Conservation (phyloP, 345 rosid genomes). For the Eucalyptus cloeziana region DNA sequence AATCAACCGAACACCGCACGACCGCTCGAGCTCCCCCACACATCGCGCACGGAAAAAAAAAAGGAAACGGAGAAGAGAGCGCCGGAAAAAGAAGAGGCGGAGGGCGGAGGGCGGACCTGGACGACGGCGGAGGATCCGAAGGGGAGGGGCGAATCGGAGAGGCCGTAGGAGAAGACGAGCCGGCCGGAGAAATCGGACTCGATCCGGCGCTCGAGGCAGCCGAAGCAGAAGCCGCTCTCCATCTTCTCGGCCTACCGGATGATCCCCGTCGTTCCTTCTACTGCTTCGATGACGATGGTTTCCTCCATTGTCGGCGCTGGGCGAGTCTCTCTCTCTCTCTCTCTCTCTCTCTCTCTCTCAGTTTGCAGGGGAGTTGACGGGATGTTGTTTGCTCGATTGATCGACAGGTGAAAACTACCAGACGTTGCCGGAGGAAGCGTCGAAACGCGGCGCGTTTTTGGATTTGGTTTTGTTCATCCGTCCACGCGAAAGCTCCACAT, state of each 20-base stretch:
- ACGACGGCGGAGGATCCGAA: slow-evolving; percentile 69
- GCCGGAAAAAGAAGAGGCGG: not conserved
- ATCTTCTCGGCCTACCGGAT: not conserved
- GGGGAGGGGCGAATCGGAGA: slow-evolving; percentile 65
- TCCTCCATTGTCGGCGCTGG: not conserved
- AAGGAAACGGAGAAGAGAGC: not conserved
- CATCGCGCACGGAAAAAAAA: not conserved
- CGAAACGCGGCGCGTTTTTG: not conserved
- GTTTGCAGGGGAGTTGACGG: not conserved
- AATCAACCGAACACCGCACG: not conserved
- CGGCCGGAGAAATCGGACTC: slow-evolving; percentile 56
- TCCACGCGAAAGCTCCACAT: not conserved
- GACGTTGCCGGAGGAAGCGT: not conserved
- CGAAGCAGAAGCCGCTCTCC: slow-evolving; percentile 25
- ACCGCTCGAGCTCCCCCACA: not conserved
- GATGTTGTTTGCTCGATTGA: not conserved
- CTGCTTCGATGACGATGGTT: not conserved
- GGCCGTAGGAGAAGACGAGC: slow-evolving; percentile 46
- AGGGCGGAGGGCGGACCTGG: slow-evolving; percentile 17
- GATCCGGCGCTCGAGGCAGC: slow-evolving; percentile 65
- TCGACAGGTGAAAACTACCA: not conserved
- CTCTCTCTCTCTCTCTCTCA: too few species aligned
- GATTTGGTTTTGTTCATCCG: not conserved
- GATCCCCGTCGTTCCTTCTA: not conserved
- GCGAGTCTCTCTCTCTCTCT: not conserved